Base-by-base conservation (phyloP, 2,329 filamentous ascomycete genomes). In the Davidsoniella virescens region DNA sequence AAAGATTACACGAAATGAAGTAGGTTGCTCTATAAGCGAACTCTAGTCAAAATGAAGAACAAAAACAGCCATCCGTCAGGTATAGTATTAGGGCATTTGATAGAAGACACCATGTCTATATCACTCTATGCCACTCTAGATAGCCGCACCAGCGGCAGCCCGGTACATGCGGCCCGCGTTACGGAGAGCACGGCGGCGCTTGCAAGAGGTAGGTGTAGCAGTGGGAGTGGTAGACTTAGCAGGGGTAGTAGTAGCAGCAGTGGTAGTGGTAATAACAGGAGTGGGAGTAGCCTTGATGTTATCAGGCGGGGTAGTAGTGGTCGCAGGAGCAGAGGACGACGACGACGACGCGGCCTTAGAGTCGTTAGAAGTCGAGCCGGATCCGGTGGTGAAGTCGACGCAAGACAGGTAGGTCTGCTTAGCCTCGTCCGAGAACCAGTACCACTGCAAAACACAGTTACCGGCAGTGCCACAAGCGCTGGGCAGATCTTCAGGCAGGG, bases 371-470 rank as follows among this genome's bases (percentile, higher is more conserved):
- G 23, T 26, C 5, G 43, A 41, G 33, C 44, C 29, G 4, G 41
- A 47, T 18, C 40, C 54, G 12, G 42, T 37, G 16, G 49, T 52
- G 43, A 66, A 66, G 52, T 67, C 64, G 7, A 67, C 56, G 38
- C 65, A 67, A 52, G 62, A 65, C 55, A 65, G 58, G 42, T 67
- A 67, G 1, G 63, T 67, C 58, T 67, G 64, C 56, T 62, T 56
- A 0, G 64, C 63, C 1, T 44, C 54, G 1, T 60, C 61, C 1
- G 63, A 64, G 49, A 64, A 62, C 64, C 64, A 66, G 61, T 70
- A 70, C 66, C 71, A 72, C 46, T 73, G 67, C 54, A 67, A 37
- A 4, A 64, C 63, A 23, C 65, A 66, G 41, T 61, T 57, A 4
- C 64, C 64, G 0, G 59, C 59, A 12, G 56, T 52, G 2, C 45